Evolutionary conservation across 2,329 filamentous ascomycete species (phyloP), one percentile per base, ranked within the genome.

Genomic region (Herpotrichia juniperi): DNA sequence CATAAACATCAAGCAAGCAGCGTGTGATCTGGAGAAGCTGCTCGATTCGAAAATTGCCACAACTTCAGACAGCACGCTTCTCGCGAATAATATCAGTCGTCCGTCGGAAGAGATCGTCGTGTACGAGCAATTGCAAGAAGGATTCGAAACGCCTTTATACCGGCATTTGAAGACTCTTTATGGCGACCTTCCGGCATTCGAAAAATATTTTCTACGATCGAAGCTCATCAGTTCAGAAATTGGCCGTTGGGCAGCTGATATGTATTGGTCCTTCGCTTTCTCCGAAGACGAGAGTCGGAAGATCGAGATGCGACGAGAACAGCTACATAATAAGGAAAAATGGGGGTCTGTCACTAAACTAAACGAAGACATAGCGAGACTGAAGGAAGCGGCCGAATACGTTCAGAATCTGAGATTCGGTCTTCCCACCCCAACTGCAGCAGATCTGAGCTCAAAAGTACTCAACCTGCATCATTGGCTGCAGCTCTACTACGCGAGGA

Each of bases 1-100:
- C 64, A 83, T 83, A 0, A 87, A 96, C 58, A 82, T 96, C 24
- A 78, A 80, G 14, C 79, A 84, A 53, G 90, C 90, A 31, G 89
- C 90, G 0, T 76, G 52, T 3, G 85, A 90, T 47, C 82, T 99
- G 0, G 93, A 97, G 68, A 80, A 75, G 1, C 78, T 96, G 31
- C 79, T 99, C 1, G 84, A 94, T 66, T 89, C 88, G 69, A 86
- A 87, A 63, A 97, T 99, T 65, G 89, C 89, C 5, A 97, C 94
- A 0, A 86, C 86, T 1, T 79, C 79, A 3, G 82, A 89, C 79
- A 75, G 84, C 3, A 78, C 78, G 17, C 74, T 88, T 19, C 72
- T 88, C 25, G 79, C 82, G 14, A 83, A 84, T 50, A 79, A 81
- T 22, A 80, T 88, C 42, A 83, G 78, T 50, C 81, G 79, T 39